Evolutionary conservation across 371 early-diverging fungal species (phyloP).

Genomic region (Saksenaea oblongispora): DNA sequence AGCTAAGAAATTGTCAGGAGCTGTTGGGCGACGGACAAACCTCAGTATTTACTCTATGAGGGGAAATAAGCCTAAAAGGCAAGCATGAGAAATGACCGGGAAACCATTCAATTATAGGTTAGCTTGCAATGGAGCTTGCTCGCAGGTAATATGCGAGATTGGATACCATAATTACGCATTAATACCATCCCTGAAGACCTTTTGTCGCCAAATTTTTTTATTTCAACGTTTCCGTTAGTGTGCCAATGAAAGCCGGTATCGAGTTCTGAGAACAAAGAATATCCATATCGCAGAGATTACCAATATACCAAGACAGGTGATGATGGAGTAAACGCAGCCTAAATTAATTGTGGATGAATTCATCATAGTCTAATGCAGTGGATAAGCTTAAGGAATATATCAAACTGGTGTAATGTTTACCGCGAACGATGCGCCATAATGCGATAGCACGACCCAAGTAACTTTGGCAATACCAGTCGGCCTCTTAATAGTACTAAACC

Average conservation of each 20-base stretch:
- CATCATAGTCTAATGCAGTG: conserved; percentile 41
- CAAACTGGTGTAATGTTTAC: conserved; percentile 21
- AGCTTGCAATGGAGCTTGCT: too few relatives aligned
- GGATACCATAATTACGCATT: too few relatives aligned
- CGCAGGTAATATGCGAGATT: too few relatives aligned
- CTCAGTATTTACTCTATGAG: too few relatives aligned
- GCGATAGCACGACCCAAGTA: conserved; percentile 54
- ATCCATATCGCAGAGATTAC: conserved; percentile 37
- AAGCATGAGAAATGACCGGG: too few relatives aligned
- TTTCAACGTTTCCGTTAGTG: not conserved
- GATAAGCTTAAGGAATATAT: not conserved
- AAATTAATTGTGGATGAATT: conserved; percentile 42
- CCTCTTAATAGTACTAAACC: conserved; percentile 41
- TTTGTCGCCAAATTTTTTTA: not conserved
- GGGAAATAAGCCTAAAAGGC: too few relatives aligned
- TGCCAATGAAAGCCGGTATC: conserved; percentile 11
- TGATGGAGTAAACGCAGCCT: conserved; percentile 56
- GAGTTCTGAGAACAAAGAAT: conserved; percentile 28
- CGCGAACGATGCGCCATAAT: conserved; percentile 66
- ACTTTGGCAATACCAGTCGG: conserved; percentile 29
- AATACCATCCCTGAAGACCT: too few relatives aligned
- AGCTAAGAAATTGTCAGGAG: too few relatives aligned
- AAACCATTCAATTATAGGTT: too few relatives aligned
- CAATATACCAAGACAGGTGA: conserved; percentile 46
- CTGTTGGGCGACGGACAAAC: too few relatives aligned